phyloP scores from a whole-genome alignment of 371 early-diverging fungal genomes.

The Mortierella sp. region DNA sequence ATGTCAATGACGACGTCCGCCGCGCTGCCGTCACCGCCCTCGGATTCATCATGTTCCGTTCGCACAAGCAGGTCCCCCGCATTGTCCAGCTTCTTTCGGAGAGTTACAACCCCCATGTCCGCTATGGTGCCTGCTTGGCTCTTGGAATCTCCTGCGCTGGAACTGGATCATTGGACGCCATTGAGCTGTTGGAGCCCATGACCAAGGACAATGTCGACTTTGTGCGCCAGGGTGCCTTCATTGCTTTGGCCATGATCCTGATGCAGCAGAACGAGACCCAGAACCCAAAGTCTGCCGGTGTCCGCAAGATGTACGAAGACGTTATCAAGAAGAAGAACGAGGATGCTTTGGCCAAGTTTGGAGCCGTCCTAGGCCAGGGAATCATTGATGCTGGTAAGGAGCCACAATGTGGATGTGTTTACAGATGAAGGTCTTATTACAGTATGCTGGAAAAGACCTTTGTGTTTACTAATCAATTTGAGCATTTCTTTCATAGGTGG shows the following conservation, averaged over 20 bases:
- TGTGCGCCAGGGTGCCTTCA: conserved; percentile 98
- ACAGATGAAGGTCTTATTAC: neutral
- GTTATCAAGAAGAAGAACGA: conserved; percentile 95
- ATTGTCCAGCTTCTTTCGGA: conserved; percentile 97
- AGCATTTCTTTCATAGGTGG: conserved; percentile 73
- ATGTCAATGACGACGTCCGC: conserved; percentile 99
- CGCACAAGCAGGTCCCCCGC: conserved; percentile 94
- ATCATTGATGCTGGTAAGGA: conserved; percentile 93
- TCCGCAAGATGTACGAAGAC: conserved; percentile 89
- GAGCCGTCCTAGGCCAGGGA: conserved; percentile 98
- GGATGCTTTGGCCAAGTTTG: conserved; percentile 96
- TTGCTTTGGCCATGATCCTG: conserved; percentile 97
- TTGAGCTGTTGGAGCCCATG: conserved; percentile 98
- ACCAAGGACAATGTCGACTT: conserved; percentile 97
- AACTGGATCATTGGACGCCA: conserved; percentile 93
- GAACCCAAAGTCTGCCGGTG: conserved; percentile 78
- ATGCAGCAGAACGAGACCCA: conserved; percentile 95
- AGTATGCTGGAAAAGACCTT: too few species aligned
- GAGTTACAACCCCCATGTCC: conserved; percentile 98
- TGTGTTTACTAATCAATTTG: neutral
- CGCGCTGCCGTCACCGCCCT: conserved; percentile 98
- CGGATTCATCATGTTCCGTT: conserved; percentile 94
- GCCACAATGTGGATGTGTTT: too few species aligned
- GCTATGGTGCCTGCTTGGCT: conserved; percentile 97
- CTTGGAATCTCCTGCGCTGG: conserved; percentile 99